Evolutionary conservation across 2,329 filamentous ascomycete genomes (phyloP), one percentile per base, ranked within the genome.

Genomic region (Colletotrichum karsti): DNA sequence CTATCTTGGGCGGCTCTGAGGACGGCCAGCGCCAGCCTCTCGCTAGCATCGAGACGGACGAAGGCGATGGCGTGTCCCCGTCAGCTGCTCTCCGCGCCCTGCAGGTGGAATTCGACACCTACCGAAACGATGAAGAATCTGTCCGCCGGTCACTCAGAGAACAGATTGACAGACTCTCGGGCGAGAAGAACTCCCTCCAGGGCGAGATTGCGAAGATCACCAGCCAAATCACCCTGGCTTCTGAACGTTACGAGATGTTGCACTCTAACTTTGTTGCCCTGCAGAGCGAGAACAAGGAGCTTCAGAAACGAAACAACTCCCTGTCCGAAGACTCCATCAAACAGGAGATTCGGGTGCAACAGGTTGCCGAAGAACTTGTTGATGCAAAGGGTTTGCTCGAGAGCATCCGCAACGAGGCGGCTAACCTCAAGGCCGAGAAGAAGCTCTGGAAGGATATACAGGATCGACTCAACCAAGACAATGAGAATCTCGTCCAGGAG

Each of bases 401-500:
- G 75, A 95, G 94, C 75, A 88, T 98, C 79, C 92, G 94, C 58
- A 94, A 94, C 71, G 96, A 99, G 77, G 94, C 91, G 60, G 91
- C 94, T 15, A 98, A 98, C 75, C 87, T 98, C 35, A 97, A 97
- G 78, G 95, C 95, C 0, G 95, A 98, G 79, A 97, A 97, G 81
- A 92, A 94, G 39, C 85, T 99, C 9, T 97, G 93, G 92, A 97
- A 96, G 82, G 93, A 92, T 63, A 97, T 98, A 35, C 95, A 98
- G 77, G 91, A 93, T 70, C 91, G 97, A 58, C 85, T 98, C 46
- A 92, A 89, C 70, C 93, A 96, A 74, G 95, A 98, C 75, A 97
- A 96, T 71, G 94, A 97, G 75, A 89, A 83, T 20, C 84, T 98
- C 12, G 87, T 92, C 44, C 93, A 97, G 68, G 96, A 99, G 77